Evolutionary conservation across 1,139 yeast genomes (phyloP), one percentile per base, ranked within the genome.

Genomic region (Geotrichum reessii): DNA sequence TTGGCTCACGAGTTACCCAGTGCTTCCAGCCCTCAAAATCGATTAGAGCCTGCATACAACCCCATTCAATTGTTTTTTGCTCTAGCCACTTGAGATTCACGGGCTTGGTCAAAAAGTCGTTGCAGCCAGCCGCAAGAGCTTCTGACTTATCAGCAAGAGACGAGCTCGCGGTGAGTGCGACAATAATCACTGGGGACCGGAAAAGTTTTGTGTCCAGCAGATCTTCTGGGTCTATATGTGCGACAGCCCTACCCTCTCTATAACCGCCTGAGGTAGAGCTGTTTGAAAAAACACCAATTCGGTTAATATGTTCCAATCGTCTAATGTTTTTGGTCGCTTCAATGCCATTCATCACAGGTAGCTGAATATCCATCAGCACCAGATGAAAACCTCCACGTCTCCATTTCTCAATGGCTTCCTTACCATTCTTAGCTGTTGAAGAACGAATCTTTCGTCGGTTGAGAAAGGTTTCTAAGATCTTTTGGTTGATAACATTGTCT

Each of bases 11-110:
- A 21, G 60, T 73, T 63, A 83, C 84, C 96, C 96, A 93, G 50
- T 91, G 88, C 73, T 85, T 85, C 97, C 97, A 93, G 42, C 96
- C 95, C 72, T 93, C 97, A 72, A 88, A 93, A 73, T 93, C 96
- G 71, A 93, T 92, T 61, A 93, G 76, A 0, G 98, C 98, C 75
- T 93, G 99, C 99, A 93, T 93, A 63, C 84, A 81, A 1, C 80
- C 80, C 98, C 98, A 92, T 73, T 93, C 99, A 3, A 93, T 89
- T 61, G 93, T 88, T 74, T 93, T 93, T 68, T 88, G 90, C 67
- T 92, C 91, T 57, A 93, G 77, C 99, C 99, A 93, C 48, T 85
- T 91, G 67, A 93, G 78, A 67, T 91, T 92, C 14, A 95, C 99
- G 0, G 99, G 99, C 64, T 93, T 93, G n/a, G 98, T 93, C 66